Evolutionary conservation across 2,329 filamentous ascomycete species (phyloP).

Genomic region (Penicillium paneum): DNA sequence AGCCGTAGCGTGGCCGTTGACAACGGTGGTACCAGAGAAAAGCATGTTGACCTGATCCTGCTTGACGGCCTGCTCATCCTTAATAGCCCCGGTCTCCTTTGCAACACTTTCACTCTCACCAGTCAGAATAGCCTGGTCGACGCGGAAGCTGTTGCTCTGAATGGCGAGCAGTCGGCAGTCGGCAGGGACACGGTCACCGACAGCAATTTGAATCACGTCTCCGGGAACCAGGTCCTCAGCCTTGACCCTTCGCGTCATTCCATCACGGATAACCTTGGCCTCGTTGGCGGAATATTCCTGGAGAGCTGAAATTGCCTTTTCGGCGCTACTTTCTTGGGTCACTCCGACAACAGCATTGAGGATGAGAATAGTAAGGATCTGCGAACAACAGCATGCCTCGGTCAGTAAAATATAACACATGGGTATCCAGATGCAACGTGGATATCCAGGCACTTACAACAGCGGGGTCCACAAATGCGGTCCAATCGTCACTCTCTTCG

Average conservation of each 20-base stretch:
- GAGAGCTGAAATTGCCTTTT: constrained; percentile 95
- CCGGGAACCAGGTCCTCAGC: constrained; percentile 97
- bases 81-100: constrained; percentile 69
- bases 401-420: constrained; percentile 18
- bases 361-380: constrained; percentile 96
- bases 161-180: constrained; percentile 88
- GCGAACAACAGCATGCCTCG: background rate
- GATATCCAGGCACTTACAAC: constrained; percentile 65
- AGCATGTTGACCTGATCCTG: constrained; percentile 98
- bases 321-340: constrained; percentile 96
- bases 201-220: constrained; percentile 80
- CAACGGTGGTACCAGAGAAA: constrained; percentile 96
- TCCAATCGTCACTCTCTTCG: constrained; percentile 90
- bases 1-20: constrained; percentile 87
- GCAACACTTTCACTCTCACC: constrained; percentile 96
- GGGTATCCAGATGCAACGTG: background rate
- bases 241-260: constrained; percentile 76
- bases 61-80: constrained; percentile 82
- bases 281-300: constrained; percentile 99
- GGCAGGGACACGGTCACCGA: constrained; percentile 90
- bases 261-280: constrained; percentile 86
- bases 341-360: constrained; percentile 97
- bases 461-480: constrained; percentile 91
- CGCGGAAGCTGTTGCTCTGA: constrained; percentile 93
- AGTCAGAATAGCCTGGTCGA: constrained; percentile 95